phyloP scores from a whole-genome alignment of 306 rosid species.

The Crotalaria pallida region DNA sequence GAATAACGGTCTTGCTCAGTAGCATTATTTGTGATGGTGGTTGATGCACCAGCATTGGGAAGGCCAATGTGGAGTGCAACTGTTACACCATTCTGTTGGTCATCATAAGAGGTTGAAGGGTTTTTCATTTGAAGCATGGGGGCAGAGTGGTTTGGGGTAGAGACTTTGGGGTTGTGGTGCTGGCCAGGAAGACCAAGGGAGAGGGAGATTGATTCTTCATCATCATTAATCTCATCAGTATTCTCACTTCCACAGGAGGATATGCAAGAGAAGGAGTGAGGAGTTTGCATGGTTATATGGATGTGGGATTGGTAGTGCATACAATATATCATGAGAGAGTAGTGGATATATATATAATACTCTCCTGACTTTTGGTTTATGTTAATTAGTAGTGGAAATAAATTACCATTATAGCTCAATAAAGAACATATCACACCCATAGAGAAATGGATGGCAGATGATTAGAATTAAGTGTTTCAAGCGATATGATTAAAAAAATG shows the following conservation, averaged over 20 bases:
- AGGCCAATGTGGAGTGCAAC: slow-evolving; percentile 60
- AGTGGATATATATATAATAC: not conserved
- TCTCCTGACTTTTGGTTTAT: too few species aligned
- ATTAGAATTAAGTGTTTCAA: too few species aligned
- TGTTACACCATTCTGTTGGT: slow-evolving; percentile 36
- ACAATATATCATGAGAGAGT: not conserved
- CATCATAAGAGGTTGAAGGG: slow-evolving; percentile 20
- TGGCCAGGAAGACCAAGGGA: slow-evolving; percentile 60
- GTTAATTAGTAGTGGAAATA: too few species aligned
- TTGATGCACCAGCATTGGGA: slow-evolving; percentile 12
- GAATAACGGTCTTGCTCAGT: not conserved
- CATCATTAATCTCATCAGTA: slow-evolving; percentile 27
- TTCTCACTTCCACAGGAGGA: slow-evolving; percentile 14
- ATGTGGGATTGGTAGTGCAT: not conserved
- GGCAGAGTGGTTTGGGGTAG: slow-evolving; percentile 11
- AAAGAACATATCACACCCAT: too few species aligned
- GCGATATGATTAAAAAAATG: too few species aligned
- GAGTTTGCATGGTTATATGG: slow-evolving; percentile 36
- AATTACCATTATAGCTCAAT: too few species aligned
- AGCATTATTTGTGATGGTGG: not conserved
- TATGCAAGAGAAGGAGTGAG: slow-evolving; percentile 17
- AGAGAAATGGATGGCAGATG: too few species aligned
- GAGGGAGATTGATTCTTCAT: slow-evolving; percentile 48
- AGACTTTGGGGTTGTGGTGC: not conserved
- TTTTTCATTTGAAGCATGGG: not conserved